Base-by-base conservation (phyloP, 163 green algal genomes). In the Trebouxiophyceae sp. region DNA sequence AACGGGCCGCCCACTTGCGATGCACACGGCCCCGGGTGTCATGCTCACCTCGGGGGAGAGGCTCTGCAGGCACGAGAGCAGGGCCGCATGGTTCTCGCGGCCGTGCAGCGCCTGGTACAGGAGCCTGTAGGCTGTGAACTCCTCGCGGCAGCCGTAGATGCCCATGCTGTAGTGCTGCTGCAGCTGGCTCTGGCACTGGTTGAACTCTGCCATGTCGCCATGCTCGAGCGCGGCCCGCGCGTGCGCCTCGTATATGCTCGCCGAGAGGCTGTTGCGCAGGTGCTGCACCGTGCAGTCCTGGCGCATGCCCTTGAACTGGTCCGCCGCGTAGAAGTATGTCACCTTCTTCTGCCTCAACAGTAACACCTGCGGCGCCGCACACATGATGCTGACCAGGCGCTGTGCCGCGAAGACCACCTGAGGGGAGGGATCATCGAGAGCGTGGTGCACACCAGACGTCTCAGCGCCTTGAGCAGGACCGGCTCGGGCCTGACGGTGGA, bases 251-350 rank as follows among this genome's bases (percentile, higher is more conserved):
- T 96, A 96, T 54, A 91, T 82, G 57, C 75, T 58, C 61, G 88
- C 84, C 22, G 86, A 69, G 7, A 93, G 67, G 2, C 68, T 68
- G 26, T 82, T 82, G 27, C 81, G 80, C 27, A 96, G 74, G 59
- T 84, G 79, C 82, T 97, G 90, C 50, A 97, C 88, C 0, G 85
- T 92, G 72, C 78, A 87, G 81, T 97, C 90, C 75, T 97, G 90
- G 30, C 90, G 80, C 81, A 97, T 89, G 61, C 80, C 90, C 80
- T 97, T 96, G 76, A 96, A 87, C 81, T 97, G 90, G 70, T 97
- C 90, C 32, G 76, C 63, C 4, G 76, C 67, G 66, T 93, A 96
- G 56, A 93, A 88, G 58, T 88, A 91, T 57, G 75, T 76, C 8
- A 74, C 72, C 39, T 50, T 16, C 39, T 50, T 50, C 39, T 16